Base-by-base conservation (phyloP, 2,329 filamentous ascomycete genomes). In the Niveomyces coronatus region DNA sequence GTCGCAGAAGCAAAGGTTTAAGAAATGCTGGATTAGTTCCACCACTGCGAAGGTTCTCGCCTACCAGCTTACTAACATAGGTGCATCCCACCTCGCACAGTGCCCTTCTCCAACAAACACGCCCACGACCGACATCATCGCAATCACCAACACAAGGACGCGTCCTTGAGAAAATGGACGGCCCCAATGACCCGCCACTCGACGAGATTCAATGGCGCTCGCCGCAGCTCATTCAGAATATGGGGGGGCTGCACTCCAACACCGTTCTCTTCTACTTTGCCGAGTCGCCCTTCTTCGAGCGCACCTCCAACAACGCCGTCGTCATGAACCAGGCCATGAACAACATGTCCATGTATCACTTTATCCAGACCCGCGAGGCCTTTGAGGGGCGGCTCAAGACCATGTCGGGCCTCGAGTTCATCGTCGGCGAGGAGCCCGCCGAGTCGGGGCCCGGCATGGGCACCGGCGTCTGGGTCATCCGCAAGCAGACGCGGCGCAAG, bases 201-300 rank as follows among this genome's bases (percentile, higher is more conserved):
- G 78, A 82, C 55, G 78, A 82, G 62, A 79, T 80, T 44, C 74
- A 77, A 64, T 82, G 77, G 76, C 67, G 66, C 43, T 67, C 70
- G 26, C 72, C 72, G 15, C 57, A 57, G 34, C 60, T 64, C 30
- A 61, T 68, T 31, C 61, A 65, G 34, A 54, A 59, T 31, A 70
- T 75, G 63, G 68, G 65, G 44, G 70, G 75, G 53, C 67, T 82
- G 36, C 76, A 82, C 56, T 72, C 66, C 47, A 81, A 82, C 54
- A 70, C 68, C 31, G 66, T 82, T 43, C 71, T 81, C 42, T 78
- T 73, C 61, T 82, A 82, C 61, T 82, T 82, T 47, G 70, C 76
- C 47, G 63, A 71, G 44, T 82, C 77, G 43, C 76, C 78, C 17
- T 82, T 80, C 59, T 82, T 76, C 60, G 77, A 82, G 56, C 66